A percentile compares a stretch with the other conserved stretches of the same genome.
Evolutionary conservation across 345 rosid species (phyloP).

Genomic region (Atalantia buxifolia): DNA sequence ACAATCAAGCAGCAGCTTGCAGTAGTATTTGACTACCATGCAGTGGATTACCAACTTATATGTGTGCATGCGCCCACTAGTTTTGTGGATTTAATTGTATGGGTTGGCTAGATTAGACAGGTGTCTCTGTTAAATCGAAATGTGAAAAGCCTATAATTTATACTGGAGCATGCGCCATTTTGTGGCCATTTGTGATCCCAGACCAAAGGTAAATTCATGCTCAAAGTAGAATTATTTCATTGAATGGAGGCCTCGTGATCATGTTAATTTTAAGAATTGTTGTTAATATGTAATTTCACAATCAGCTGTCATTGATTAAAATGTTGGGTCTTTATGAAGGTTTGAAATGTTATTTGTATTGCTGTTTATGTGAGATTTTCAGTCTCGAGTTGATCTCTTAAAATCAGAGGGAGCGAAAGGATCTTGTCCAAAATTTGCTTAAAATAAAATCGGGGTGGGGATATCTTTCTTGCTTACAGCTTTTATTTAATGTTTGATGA

Average conservation of each 20-base stretch:
- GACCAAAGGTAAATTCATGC: not conserved
- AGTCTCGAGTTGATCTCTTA: no score
- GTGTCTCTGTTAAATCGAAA: not conserved
- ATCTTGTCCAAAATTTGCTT: no score
- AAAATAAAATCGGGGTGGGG: no score
- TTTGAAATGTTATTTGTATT: no score
- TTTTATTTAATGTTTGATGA: not conserved
- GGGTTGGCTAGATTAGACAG: not conserved
- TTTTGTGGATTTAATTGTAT: slow-evolving; percentile 2
- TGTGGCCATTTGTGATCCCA: not conserved
- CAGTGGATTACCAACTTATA: not conserved
- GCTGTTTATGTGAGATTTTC: no score
- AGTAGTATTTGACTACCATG: not conserved
- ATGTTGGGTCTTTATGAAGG: not conserved
- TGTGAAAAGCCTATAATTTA: not conserved
- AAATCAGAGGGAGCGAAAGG: no score
- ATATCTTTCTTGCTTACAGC: not conserved
- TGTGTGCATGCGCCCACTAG: not conserved
- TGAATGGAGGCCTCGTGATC: not conserved
- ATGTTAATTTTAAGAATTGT: not conserved
- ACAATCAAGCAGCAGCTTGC: not conserved
- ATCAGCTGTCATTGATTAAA: not conserved
- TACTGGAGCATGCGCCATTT: not conserved
- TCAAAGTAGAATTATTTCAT: not conserved
- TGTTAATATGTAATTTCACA: not conserved